phyloP scores from a whole-genome alignment of 768 basidiomycete genomes.

The Pleurotus sapidus region DNA sequence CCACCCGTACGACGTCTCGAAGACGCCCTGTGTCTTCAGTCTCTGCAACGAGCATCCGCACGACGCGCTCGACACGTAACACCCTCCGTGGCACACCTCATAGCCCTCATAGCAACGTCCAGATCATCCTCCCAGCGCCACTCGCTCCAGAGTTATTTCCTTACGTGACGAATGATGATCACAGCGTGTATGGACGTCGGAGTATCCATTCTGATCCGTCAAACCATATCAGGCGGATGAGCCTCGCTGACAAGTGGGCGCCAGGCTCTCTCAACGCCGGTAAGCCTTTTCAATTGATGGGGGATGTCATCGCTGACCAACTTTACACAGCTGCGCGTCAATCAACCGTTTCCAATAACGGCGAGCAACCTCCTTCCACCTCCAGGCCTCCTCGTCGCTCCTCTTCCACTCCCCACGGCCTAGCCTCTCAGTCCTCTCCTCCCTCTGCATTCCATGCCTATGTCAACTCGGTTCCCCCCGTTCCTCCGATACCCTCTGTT shows the following conservation, averaged over 20 bases:
- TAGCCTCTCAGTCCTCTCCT: not conserved
- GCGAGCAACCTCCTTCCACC: not conserved
- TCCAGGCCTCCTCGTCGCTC: not conserved
- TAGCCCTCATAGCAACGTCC: conserved; percentile 53
- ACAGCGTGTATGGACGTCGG: conserved; percentile 6
- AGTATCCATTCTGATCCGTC: conserved; percentile 10
- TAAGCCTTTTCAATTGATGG: not conserved
- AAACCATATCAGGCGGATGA: conserved; percentile 15
- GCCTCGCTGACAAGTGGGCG: conserved; percentile 36
- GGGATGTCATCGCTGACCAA: no score
- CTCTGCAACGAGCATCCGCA: conserved; percentile 31
- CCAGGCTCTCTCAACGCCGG: conserved; percentile 9
- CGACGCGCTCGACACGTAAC: conserved; percentile 28
- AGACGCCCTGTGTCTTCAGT: conserved; percentile 34
- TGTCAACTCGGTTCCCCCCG: conserved; percentile 10
- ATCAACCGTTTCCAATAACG: not conserved
- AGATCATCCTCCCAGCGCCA: conserved; percentile 68
- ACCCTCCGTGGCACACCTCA: conserved; percentile 61
- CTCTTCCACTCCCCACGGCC: not conserved
- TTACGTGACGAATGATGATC: conserved; percentile 8
- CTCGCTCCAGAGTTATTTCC: conserved; percentile 42
- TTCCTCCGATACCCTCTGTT: conserved; percentile 14
- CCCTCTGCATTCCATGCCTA: not conserved
- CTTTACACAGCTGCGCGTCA: no score
- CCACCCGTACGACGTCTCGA: conserved; percentile 24